Conservation (phyloP, 2,329 filamentous ascomycete species). For the Neonectria sp. region DNA sequence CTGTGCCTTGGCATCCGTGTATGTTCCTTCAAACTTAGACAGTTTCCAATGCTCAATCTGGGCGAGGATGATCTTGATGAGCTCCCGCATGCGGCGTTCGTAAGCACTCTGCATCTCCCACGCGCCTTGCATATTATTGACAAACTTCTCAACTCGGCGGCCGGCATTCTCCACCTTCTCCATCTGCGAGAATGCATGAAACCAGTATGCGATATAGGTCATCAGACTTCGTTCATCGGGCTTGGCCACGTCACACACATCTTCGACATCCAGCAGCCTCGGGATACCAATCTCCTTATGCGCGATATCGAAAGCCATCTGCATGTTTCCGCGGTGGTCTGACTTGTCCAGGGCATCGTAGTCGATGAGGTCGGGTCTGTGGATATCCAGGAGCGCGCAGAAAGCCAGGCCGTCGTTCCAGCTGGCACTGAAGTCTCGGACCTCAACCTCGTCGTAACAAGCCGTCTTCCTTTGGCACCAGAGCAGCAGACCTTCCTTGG, state of each 20-base stretch:
- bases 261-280: constrained; percentile 94
- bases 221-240: constrained; percentile 97
- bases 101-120: constrained; percentile 99
- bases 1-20: constrained; percentile 92
- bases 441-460: constrained; percentile 97
- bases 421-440: constrained; percentile 93
- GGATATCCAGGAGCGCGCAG: constrained; percentile 95
- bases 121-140: constrained; percentile 98
- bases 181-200: constrained; percentile 99
- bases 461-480: constrained; percentile 99
- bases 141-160: constrained; percentile 96
- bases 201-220: constrained; percentile 99
- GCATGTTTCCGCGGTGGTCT: constrained; percentile 97
- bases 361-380: constrained; percentile 96
- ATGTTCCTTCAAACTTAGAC: constrained; percentile 90
- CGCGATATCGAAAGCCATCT: constrained; percentile 96
- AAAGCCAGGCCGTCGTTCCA: constrained; percentile 99
- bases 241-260: constrained; percentile 96
- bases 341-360: constrained; percentile 95
- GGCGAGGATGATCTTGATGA: constrained; percentile 81
- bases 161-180: constrained; percentile 98
- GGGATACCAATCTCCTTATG: constrained; percentile 97
- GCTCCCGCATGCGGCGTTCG: constrained; percentile 88
- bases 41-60: constrained; percentile 85
- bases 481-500: constrained; percentile 92